Base-by-base conservation (phyloP, 1,284 basidiomycete genomes). In the Cutaneotrichosporon sp. region DNA sequence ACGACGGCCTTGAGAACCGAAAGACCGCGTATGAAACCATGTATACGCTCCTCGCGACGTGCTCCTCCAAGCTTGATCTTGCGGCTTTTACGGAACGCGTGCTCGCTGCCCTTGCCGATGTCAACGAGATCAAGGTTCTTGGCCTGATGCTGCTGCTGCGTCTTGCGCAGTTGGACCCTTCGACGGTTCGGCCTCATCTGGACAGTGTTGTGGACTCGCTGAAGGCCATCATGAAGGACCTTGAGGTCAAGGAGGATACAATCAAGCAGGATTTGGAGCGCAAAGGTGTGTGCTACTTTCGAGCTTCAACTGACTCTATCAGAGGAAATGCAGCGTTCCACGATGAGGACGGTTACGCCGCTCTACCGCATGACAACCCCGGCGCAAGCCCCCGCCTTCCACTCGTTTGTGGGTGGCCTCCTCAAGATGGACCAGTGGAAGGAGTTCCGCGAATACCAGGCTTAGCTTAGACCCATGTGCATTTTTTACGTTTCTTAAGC, bases 11-110 rank as follows among this genome's bases (percentile, higher is more conserved):
- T 41, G 72, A 74, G 62, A 76, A 76, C 61, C 59, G 90, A 51
- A 92, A 94, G 80, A 93, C 90, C 0, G 94, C 94, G 2, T 97
- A 90, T 75, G 94, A 98, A 76, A 94, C 93, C 4, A 89, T 98
- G 80, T 94, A 66, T 71, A 97, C 93, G 15, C 76, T 97, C 85
- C 83, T 97, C 51, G 91, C 96, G 65, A 94, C 90, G 0, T 93
- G 89, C 69, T 80, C 96, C 49, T 79, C 81, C 53, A 87, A 87
- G 67, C 81, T 97, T 44, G 90, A 93, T 65, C 77, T 97, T 8
- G 82, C 87, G 59, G 85, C 87, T 37, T 93, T 94, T 78, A 80
- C 96, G 17, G 80, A 79, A 22, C 83, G 85, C 35, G 87, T 97
- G 43, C 79, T 96, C 45, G 82, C 83, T 1, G 93, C 91, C 2